Evolutionary conservation across 805 yeast genomes (phyloP).

Genomic region (Yarrowia sp.): DNA sequence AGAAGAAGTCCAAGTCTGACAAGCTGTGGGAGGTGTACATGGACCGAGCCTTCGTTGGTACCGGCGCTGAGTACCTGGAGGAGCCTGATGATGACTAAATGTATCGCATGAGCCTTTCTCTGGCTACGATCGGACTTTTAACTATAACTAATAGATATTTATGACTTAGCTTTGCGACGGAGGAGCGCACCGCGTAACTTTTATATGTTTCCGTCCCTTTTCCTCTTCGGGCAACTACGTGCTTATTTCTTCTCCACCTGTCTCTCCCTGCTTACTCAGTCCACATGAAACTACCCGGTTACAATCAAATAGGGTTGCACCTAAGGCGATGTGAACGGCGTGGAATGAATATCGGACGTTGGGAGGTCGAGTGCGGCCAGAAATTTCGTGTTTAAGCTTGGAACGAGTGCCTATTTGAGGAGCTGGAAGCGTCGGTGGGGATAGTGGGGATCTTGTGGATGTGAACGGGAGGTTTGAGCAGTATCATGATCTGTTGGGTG

Average conservation of each 20-base stretch:
- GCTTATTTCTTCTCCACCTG: constrained; percentile 1
- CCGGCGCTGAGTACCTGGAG: constrained; percentile 61
- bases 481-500: neutral
- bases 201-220: neutral
- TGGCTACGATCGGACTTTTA: constrained; percentile 1
- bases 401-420: constrained; percentile 11
- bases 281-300: constrained; percentile 25
- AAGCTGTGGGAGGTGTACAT: constrained; percentile 56
- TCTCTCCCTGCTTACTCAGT: constrained; percentile 11
- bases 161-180: neutral
- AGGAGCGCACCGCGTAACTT: no score
- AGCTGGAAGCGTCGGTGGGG: constrained; percentile 27
- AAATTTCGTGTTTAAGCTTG: neutral
- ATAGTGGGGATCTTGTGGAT: neutral
- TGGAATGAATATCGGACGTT: neutral
- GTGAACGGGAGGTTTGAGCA: neutral
- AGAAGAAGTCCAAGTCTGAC: constrained; percentile 39
- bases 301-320: constrained; percentile 13
- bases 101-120: neutral
- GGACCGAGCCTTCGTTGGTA: constrained; percentile 65
- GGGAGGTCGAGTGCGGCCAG: neutral
- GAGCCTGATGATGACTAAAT: constrained; percentile 28
- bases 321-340: neutral
- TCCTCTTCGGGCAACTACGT: neutral
- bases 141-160: constrained; percentile 11